Evolutionary conservation across 805 yeast genomes (phyloP).

Genomic region (Hemisphaericaspora nanyangensis): DNA sequence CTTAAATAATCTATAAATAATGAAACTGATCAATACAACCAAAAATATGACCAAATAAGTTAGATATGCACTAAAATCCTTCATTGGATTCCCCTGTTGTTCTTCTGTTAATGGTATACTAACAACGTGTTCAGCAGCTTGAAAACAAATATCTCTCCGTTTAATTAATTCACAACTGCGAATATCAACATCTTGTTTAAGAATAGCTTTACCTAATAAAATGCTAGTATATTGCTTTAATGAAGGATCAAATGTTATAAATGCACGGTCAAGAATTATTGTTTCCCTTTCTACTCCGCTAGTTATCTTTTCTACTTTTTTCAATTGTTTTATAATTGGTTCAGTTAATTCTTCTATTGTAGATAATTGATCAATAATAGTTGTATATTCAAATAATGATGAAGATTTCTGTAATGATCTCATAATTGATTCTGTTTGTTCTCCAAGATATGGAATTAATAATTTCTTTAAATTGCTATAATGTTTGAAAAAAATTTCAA

Average conservation of each 20-base stretch:
- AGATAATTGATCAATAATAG: conserved; percentile 26
- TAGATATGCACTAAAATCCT: conserved; percentile 21
- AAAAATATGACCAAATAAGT: conserved; percentile 20
- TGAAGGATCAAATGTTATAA: conserved; percentile 29
- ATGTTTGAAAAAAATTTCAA: conserved; percentile 34
- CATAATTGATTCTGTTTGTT: conserved; percentile 27
- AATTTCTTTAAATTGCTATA: conserved; percentile 37
- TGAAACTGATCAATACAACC: conserved; percentile 20
- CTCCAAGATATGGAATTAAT: conserved; percentile 30
- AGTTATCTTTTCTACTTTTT: conserved; percentile 36
- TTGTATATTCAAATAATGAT: conserved; percentile 25
- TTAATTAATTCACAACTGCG: conserved; percentile 30
- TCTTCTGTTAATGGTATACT: conserved; percentile 36
- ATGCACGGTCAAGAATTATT: conserved; percentile 23
- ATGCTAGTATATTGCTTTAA: conserved; percentile 34
- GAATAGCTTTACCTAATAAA: conserved; percentile 37
- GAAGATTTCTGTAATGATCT: conserved; percentile 22
- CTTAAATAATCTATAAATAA: conserved; percentile 25
- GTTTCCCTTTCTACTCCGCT: conserved; percentile 34
- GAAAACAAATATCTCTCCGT: conserved; percentile 36
- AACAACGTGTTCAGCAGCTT: conserved; percentile 41
- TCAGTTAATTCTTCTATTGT: conserved; percentile 19
- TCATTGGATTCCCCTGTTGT: conserved; percentile 18
- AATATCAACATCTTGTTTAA: conserved; percentile 27
- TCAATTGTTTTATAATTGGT: conserved; percentile 23